These are phyloP conservation scores for Beauveria bassiana DNA, from an alignment of 2,329 filamentous ascomycete genomes.

Conservation along the genomic window DNA sequence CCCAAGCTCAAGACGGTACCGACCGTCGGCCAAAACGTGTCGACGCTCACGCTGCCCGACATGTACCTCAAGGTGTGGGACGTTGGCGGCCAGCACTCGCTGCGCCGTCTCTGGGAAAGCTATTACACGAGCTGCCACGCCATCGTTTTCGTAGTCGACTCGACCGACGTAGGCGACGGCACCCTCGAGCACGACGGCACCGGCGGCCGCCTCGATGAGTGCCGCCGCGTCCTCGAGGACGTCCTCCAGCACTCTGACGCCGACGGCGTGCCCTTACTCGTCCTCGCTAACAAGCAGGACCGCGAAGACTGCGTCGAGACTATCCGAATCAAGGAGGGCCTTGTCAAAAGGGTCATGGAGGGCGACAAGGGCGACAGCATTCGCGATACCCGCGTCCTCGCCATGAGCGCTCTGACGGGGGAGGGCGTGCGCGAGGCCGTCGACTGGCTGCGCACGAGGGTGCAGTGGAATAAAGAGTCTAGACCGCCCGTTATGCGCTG, in stretches of 20 bases:
- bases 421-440: conserved; percentile 88
- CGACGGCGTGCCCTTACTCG: conserved; percentile 82
- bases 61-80: conserved; percentile 99
- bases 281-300: conserved; percentile 97
- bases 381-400: conserved; percentile 82
- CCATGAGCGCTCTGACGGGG: conserved; percentile 82
- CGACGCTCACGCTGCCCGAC: conserved; percentile 80
- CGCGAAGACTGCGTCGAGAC: conserved; percentile 96
- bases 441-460: conserved; percentile 88
- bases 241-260: conserved; percentile 83
- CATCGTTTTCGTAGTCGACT: conserved; percentile 96
- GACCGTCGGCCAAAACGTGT: conserved; percentile 94
- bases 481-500: conserved; percentile 88
- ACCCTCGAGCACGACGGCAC: conserved; percentile 47
- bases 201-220: conserved; percentile 73
- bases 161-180: conserved; percentile 83
- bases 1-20: conserved; percentile 81
- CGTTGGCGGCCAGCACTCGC: conserved; percentile 83
- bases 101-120: conserved; percentile 88
- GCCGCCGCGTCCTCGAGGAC: conserved; percentile 78
- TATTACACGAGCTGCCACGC: conserved; percentile 94
- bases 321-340: conserved; percentile 90
- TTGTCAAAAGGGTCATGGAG: conserved; percentile 93
- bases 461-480: conserved; percentile 94
- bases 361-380: conserved; percentile 81